Base-by-base conservation (phyloP, 1,284 basidiomycete species). In the Violaceomyces palustris region DNA sequence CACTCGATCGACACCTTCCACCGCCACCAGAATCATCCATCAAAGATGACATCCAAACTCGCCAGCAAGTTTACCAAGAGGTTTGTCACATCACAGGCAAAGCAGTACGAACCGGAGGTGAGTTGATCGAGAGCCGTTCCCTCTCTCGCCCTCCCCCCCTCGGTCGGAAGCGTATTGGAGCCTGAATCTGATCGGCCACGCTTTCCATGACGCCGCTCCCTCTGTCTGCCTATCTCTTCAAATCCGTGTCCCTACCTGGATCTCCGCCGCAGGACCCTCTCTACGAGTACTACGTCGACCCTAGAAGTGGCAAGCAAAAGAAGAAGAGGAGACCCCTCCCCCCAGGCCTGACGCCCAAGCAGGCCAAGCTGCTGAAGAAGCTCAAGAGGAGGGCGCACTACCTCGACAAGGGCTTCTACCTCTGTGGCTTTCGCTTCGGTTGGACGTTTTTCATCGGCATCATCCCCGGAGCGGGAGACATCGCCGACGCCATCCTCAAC, bases 391-490 rank as follows among this genome's bases (percentile, higher is more conserved):
- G 91, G 7, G 91, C 92, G 0, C 89, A 91, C 70, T 82, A 85
- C 69, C 84, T 97, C 43, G 92, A 97, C 78, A 92, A 90, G 74
- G 86, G 88, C 6, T 87, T 96, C 77, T 78, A 73, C 35, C 42
- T 96, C 9, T 88, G 84, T 61, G 89, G 91, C 3, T 75, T 94
- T 50, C 81, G 83, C 8, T 90, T 94, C 53, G 91, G 92, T 4
- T 93, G 85, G 84, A 78, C 78, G 9, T 62, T 63, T 39, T 35
- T 68, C 38, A 56, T 63, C 77, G 85, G 85, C 0, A 77, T 88
- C n/a, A 75, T 89, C 23, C 88, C 87, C 6, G 76, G 82, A 24
- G 79, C 80, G 0, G 88, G 87, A 21, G 85, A 88, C 60, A 74
- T 82, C 26, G 77, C 81, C 2, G 81, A 85, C 64, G 79, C 79